These are phyloP conservation scores for Gossypium mustelinum DNA, from an alignment of 345 rosid genomes.

Conservation along the genomic window DNA sequence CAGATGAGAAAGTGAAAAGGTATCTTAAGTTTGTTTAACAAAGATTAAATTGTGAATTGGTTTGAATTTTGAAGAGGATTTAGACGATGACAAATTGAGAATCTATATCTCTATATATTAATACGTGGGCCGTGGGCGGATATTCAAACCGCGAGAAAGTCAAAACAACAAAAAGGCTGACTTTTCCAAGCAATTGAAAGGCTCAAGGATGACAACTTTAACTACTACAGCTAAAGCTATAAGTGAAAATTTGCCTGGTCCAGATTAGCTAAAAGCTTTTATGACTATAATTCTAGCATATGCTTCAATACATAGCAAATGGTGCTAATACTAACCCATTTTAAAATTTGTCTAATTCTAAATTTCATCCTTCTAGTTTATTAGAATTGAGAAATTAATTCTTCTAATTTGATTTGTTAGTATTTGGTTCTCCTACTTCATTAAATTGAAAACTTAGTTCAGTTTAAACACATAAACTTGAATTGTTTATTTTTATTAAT, in stretches of 20 bases:
- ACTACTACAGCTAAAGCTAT: background rate
- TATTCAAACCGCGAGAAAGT: slow-evolving; percentile 19
- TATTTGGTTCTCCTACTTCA: no score
- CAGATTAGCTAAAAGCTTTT: background rate
- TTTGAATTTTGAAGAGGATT: background rate
- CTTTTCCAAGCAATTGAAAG: background rate
- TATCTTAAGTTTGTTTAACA: background rate
- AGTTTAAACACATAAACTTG: no score
- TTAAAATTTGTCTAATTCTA: no score
- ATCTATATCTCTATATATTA: background rate
- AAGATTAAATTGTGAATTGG: slow-evolving; percentile 29
- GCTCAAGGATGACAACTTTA: slow-evolving; percentile 19
- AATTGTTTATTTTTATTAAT: no score
- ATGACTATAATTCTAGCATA: background rate
- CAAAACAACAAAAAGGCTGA: background rate
- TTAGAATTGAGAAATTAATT: no score
- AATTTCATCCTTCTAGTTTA: no score
- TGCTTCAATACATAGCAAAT: background rate
- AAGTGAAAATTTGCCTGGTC: background rate
- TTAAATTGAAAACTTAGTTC: no score
- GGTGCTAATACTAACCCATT: no score
- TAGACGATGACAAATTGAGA: background rate
- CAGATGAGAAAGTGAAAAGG: background rate
- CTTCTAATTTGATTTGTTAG: no score
- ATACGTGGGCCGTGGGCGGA: slow-evolving; percentile 16